A percentile compares a stretch with the other conserved stretches of the same genome.
Evolutionary conservation across 306 rosid genomes (phyloP).

Genomic region (Pachyrhizus erosus): DNA sequence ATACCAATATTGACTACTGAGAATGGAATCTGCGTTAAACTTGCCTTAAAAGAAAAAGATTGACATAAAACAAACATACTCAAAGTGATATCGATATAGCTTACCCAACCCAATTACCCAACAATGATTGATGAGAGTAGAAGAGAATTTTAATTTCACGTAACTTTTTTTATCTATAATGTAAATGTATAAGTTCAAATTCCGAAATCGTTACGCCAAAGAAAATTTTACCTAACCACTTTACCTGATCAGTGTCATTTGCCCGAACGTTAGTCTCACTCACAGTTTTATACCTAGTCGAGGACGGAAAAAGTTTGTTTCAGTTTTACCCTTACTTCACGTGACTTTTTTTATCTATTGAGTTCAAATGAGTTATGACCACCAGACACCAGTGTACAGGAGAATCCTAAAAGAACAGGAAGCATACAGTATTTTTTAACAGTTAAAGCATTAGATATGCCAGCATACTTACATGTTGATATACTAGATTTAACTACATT

Average conservation of each 20-base stretch:
- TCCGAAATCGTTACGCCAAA: neutral
- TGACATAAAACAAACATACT: too few relatives aligned
- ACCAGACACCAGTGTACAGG: neutral
- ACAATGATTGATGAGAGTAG: neutral
- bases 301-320: neutral
- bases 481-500: neutral
- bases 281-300: neutral
- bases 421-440: neutral
- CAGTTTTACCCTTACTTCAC: neutral
- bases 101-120: neutral
- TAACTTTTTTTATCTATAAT: neutral
- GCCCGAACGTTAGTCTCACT: neutral
- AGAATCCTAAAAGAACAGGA: neutral
- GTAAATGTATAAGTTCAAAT: neutral
- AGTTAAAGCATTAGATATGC: neutral
- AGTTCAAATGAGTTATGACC: neutral
- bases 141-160: neutral
- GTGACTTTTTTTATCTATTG: neutral
- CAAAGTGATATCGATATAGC: too few relatives aligned
- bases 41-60: too few relatives aligned
- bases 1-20: neutral
- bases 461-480: too few relatives aligned
- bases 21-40: neutral
- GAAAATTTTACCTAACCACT: neutral
- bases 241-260: neutral